Evolutionary conservation across 2,329 filamentous ascomycete species (phyloP), one percentile per base, ranked within the genome.

Genomic region (Xylaria sp.): DNA sequence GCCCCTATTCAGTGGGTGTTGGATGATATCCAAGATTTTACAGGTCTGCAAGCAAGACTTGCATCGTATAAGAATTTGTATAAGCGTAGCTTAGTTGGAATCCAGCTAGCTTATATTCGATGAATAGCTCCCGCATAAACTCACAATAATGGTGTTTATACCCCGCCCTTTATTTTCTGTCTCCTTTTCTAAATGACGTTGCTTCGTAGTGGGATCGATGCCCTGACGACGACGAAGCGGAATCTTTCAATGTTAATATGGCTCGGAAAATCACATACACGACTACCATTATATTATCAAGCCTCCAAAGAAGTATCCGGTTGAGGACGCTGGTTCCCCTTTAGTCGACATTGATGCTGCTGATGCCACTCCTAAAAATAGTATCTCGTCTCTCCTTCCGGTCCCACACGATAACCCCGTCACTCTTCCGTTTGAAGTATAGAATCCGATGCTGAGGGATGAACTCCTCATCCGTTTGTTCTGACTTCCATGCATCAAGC

Each of bases 381-480:
- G 81, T 77, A 74, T 89, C 87, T 57, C 81, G 81, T 71, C 86
- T 84, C 68, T 80, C 81, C 71, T 81, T 81, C 68, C 85, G 79
- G 72, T 90, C 86, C 88, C 88, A 90, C 4, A 89, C 80, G n/a
- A 85, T 76, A 4, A 74, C 75, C 0, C 81, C 81, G 67, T 87
- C 86, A 65, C 82, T 84, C 74, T 77, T 83, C 12, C 83, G 81
- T 76, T 84, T 87, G 73, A 90, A 90, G 75, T 88, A 90, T 64
- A 88, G 75, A 69, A 90, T 88, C 18, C 88, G 82, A 73, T 90
- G 88, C 77, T 90, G 86, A 7, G 89, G 89, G 63, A 91, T 90
- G 73, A 89, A 91, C 76, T 90, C 88, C 67, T 90, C 87, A 70
- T 90, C 85, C 36, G 88, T 89, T 77, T 87, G 84, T 73, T 90